Evolutionary conservation across 352 stramenopile genomes (phyloP).

Genomic region (Pythium aristosporum): DNA sequence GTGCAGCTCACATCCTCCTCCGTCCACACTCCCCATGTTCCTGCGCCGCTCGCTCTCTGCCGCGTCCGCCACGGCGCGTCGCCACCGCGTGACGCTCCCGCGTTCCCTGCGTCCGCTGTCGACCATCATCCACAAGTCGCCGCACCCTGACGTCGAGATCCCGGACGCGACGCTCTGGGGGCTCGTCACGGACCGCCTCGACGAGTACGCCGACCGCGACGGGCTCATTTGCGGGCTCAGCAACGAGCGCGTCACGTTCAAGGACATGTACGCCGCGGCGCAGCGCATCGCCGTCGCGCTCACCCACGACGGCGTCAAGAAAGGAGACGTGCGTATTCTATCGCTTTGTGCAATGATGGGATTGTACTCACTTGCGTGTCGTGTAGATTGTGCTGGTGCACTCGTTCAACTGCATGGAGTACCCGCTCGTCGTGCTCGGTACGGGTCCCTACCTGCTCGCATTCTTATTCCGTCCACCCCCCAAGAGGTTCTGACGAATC

Average conservation of each 20-base stretch:
- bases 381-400: conserved; percentile 54
- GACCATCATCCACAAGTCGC: conserved; percentile 59
- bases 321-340: conserved; percentile 39
- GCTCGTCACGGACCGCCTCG: conserved; percentile 39
- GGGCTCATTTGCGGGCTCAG: conserved; percentile 64
- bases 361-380: background rate
- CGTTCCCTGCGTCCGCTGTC: conserved; percentile 31
- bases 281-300: conserved; percentile 48
- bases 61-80: conserved; percentile 4
- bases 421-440: conserved; percentile 54
- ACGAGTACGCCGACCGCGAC: conserved; percentile 37
- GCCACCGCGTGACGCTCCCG: background rate
- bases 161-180: conserved; percentile 55
- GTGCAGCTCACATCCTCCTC: background rate
- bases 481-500: background rate
- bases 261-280: conserved; percentile 40
- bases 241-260: conserved; percentile 48
- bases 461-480: background rate
- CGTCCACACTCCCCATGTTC: background rate
- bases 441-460: too few species aligned
- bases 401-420: conserved; percentile 74
- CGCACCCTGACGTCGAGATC: conserved; percentile 48
- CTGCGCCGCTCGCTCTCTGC: conserved; percentile 17
- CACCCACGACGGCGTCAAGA: conserved; percentile 43
- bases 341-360: background rate